Base-by-base conservation (phyloP, 441 rosid species). In the Macaranga tanarius region DNA sequence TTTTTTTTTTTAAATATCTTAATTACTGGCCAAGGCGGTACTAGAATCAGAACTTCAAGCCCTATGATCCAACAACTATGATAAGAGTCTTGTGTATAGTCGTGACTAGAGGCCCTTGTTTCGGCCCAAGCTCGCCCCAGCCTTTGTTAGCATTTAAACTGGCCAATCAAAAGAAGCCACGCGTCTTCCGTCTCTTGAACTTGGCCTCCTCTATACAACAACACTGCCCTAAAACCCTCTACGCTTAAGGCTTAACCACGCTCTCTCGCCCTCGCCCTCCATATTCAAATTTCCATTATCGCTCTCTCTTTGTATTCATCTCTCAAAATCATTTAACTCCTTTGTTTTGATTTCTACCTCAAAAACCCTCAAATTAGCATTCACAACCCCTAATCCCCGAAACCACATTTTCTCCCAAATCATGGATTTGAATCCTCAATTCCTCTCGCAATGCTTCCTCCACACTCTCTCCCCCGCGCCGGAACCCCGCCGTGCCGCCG, bases 401-500 rank as follows among this genome's bases (percentile, higher is more conserved):
- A 42, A 1, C 66, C 19, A 17, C 74, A 6, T 52, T 54, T 38
- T 0, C 34, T 8, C 31, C 38, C 0, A 10, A 5, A 5, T 12
- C 22, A 92, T 95, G 98, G 98, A 89, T 70, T 82, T 87, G 88
- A 90, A 79, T 82, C 86, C 80, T 10, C 85, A 85, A 51, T 82
- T 78, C 77, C 98, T 95, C 62, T 86, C 96, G 13, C 91, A 90
- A 66, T 90, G 92, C 76, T 92, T 95, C 82, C 88, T 88, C 76
- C 79, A 89, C 84, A 87, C 97, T 0, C 89, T 95, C 77, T 92
- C 97, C 19, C 91, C 93, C 3, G 50, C 70, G 2, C 93, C 93
- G 5, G 93, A 81, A 73, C 95, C 96, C 0, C 97, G 97, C 38
- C 94, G 93, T n/a, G 89, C 90, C 13, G 96, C 96, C 40, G 99